Evolutionary conservation across 805 yeast genomes (phyloP).

Genomic region (Candida anglica): DNA sequence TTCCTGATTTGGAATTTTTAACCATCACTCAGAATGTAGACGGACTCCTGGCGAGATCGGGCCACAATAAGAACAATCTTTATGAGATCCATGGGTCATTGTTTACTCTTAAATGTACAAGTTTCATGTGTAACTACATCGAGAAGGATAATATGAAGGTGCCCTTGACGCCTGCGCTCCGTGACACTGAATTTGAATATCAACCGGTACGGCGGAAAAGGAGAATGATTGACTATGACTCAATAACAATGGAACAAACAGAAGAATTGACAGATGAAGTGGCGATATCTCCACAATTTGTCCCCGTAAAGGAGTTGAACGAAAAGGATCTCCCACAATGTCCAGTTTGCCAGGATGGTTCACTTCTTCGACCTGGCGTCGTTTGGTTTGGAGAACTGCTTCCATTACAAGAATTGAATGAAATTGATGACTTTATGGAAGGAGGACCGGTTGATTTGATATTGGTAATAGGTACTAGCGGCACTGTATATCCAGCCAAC

Average conservation of each 20-base stretch:
- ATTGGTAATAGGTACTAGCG: conserved; percentile 81
- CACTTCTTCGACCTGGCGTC: conserved; percentile 77
- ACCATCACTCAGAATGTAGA: conserved; percentile 85
- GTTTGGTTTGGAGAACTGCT: conserved; percentile 95
- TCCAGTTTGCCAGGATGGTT: conserved; percentile 63
- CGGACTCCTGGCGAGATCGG: conserved; percentile 64
- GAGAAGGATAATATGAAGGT: conserved; percentile 49
- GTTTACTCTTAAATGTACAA: conserved; percentile 71
- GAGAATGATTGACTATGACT: neutral
- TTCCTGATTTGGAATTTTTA: conserved; percentile 37
- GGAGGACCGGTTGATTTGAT: conserved; percentile 60
- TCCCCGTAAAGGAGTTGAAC: conserved; percentile 46
- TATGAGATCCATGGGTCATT: conserved; percentile 78
- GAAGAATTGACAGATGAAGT: conserved; percentile 6
- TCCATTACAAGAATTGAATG: conserved; percentile 58
- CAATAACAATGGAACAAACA: conserved; percentile 5
- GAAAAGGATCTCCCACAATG: conserved; percentile 65
- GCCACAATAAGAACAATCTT: conserved; percentile 49
- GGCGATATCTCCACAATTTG: conserved; percentile 38
- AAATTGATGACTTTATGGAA: conserved; percentile 68
- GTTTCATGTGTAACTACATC: conserved; percentile 63
- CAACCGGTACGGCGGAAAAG: conserved; percentile 10
- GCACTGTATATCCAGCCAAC: conserved; percentile 88
- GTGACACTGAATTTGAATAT: conserved; percentile 35
- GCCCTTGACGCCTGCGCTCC: conserved; percentile 57